phyloP scores from a whole-genome alignment of 2,329 filamentous ascomycete genomes.

The Neonectria punicea region DNA sequence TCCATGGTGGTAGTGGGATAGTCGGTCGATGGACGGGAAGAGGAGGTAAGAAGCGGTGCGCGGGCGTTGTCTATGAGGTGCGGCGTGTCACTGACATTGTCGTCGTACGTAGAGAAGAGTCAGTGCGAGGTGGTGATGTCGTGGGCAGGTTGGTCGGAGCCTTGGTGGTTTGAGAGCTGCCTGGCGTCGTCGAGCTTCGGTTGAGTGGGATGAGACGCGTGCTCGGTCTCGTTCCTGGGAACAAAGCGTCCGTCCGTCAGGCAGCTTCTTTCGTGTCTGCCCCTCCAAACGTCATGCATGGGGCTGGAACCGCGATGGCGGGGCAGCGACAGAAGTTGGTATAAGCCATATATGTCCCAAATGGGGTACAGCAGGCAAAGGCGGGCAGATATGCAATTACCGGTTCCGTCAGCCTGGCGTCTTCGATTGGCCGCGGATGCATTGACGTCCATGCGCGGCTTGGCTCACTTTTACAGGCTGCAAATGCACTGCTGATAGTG shows the following conservation, averaged over 20 bases:
- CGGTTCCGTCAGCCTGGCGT: background rate
- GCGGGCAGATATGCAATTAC: background rate
- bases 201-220: background rate
- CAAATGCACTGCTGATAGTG: background rate
- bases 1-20: slow-evolving; percentile 44
- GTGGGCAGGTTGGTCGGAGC: too few species aligned
- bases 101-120: background rate
- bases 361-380: background rate
- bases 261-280: slow-evolving; percentile 17
- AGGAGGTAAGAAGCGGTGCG: slow-evolving; percentile 1
- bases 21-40: background rate
- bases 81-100: slow-evolving; percentile 26
- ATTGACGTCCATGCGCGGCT: slow-evolving; percentile 14
- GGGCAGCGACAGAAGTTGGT: slow-evolving; percentile 16
- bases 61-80: slow-evolving; percentile 16
- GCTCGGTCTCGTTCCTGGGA: slow-evolving; percentile 1
- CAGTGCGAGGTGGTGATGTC: background rate
- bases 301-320: slow-evolving; percentile 18
- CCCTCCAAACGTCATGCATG: slow-evolving; percentile 31
- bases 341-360: background rate
- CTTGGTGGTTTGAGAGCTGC: too few species aligned
- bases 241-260: slow-evolving; percentile 12
- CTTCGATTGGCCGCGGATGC: slow-evolving; percentile 6
- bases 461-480: slow-evolving; percentile 13
- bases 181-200: slow-evolving; percentile 1